Percentiles rank a stretch among this genome's conserved stretches.
Conservation (phyloP, 169 alveolate genomes). For the Babesia caballi region DNA sequence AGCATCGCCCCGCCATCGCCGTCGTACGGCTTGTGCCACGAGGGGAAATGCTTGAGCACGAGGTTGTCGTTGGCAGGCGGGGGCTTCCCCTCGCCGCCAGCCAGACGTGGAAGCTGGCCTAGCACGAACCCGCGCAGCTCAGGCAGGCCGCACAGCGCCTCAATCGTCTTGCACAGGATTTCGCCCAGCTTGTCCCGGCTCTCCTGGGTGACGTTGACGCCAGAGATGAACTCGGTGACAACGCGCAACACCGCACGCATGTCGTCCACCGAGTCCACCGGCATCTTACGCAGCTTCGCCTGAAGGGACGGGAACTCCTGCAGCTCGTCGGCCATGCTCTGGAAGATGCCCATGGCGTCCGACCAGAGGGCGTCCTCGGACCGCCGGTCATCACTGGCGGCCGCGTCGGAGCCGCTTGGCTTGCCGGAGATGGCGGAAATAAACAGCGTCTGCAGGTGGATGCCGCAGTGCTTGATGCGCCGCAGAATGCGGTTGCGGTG, state of each 20-base stretch:
- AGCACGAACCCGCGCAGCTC: slow-evolving; percentile 13
- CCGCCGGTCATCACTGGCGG: slow-evolving; percentile 7
- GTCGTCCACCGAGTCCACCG: not conserved
- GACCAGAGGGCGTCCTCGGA: not conserved
- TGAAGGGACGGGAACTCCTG: slow-evolving; percentile 5
- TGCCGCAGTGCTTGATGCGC: slow-evolving; percentile 67
- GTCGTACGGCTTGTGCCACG: slow-evolving; percentile 34
- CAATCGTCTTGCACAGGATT: not conserved
- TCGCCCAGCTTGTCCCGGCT: not conserved
- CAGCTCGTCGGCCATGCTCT: not conserved
- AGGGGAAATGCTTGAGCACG: slow-evolving; percentile 16
- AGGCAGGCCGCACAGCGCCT: slow-evolving; percentile 4
- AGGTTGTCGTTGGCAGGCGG: not conserved
- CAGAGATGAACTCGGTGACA: not conserved
- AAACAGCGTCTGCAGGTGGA: slow-evolving; percentile 69
- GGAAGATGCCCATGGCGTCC: not conserved
- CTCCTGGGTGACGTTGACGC: not conserved
- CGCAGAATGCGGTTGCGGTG: slow-evolving; percentile 76
- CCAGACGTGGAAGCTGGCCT: slow-evolving; percentile 1
- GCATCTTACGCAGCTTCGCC: not conserved
- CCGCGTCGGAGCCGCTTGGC: not conserved
- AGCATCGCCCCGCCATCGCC: not conserved
- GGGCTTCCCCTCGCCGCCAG: not conserved
- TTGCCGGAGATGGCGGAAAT: slow-evolving; percentile 52
- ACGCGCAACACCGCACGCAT: not conserved